Conservation (phyloP, 169 alveolate genomes). For the Plasmodium gallinaceum region DNA sequence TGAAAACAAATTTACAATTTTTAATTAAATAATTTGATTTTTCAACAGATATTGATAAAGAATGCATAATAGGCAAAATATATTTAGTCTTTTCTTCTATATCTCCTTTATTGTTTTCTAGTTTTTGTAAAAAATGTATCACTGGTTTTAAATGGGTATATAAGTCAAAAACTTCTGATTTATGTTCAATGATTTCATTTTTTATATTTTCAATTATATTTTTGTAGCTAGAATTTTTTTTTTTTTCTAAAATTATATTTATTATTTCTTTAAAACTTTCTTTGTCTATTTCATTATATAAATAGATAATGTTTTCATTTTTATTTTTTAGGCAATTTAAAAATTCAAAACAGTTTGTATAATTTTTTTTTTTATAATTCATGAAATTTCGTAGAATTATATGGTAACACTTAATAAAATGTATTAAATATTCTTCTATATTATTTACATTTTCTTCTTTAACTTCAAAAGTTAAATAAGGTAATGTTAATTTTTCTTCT, state of each 20-base stretch:
- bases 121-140: constrained; percentile 63
- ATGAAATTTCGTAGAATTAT: constrained; percentile 57
- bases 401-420: constrained; percentile 65
- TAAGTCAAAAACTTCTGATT: constrained; percentile 39
- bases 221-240: constrained; percentile 70
- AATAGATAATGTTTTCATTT: constrained; percentile 45
- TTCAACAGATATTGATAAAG: constrained; percentile 58
- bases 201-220: constrained; percentile 65
- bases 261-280: constrained; percentile 43
- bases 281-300: constrained; percentile 58
- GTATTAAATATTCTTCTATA: constrained; percentile 64
- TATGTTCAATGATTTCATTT: constrained; percentile 42
- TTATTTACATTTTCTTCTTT: constrained; percentile 45
- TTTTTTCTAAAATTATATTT: constrained; percentile 59
- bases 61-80: constrained; percentile 49
- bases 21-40: constrained; percentile 46
- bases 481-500: constrained; percentile 55
- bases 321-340: constrained; percentile 34
- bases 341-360: constrained; percentile 48
- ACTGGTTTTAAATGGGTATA: constrained; percentile 71
- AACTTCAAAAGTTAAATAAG: constrained; percentile 52
- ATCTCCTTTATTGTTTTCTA: constrained; percentile 49
- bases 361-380: constrained; percentile 54
- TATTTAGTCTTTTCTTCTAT: constrained; percentile 35
- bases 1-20: constrained; percentile 69